phyloP scores from a whole-genome alignment of 2,329 filamentous ascomycete genomes.

The Xylariales sp. region DNA sequence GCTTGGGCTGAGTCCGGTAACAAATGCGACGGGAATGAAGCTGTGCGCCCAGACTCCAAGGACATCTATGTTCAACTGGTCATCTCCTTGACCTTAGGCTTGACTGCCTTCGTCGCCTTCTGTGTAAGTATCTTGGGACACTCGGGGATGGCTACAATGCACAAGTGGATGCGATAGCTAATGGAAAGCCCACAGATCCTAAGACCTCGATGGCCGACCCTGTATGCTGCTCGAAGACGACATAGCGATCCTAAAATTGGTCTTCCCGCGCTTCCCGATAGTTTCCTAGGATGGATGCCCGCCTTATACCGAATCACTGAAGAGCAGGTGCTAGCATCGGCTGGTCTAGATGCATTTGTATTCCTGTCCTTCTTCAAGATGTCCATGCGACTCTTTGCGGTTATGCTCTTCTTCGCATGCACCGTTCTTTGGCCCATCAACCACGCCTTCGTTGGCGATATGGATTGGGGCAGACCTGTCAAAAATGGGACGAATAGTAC shows the following conservation, averaged over 20 bases:
- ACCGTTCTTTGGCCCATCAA: slow-evolving; percentile 84
- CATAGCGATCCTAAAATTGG: slow-evolving; percentile 54
- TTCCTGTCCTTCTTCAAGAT: slow-evolving; percentile 96
- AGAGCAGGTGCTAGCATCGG: slow-evolving; percentile 82
- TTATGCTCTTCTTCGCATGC: slow-evolving; percentile 77
- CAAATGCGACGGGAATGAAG: slow-evolving; percentile 11
- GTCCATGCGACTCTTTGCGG: slow-evolving; percentile 75
- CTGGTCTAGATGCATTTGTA: slow-evolving; percentile 92
- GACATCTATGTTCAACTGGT: slow-evolving; percentile 62
- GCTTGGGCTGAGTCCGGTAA: background rate
- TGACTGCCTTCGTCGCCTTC: slow-evolving; percentile 69
- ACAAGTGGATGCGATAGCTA: too few relatives aligned
- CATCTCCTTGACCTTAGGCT: slow-evolving; percentile 65
- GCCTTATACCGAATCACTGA: slow-evolving; percentile 80
- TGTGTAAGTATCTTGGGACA: slow-evolving; percentile 53
- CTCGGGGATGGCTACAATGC: too few relatives aligned
- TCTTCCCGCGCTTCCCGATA: slow-evolving; percentile 76
- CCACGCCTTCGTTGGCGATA: slow-evolving; percentile 42
- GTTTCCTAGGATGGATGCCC: slow-evolving; percentile 90
- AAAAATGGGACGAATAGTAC: background rate
- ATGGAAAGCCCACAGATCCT: too few relatives aligned
- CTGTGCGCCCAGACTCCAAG: slow-evolving; percentile 32
- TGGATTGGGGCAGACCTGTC: slow-evolving; percentile 26
- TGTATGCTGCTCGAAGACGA: slow-evolving; percentile 86
- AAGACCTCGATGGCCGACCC: slow-evolving; percentile 82